Evolutionary conservation across 495 filamentous ascomycete genomes (phyloP), one percentile per base, ranked within the genome.

Genomic region (Neohortaea acidophila): DNA sequence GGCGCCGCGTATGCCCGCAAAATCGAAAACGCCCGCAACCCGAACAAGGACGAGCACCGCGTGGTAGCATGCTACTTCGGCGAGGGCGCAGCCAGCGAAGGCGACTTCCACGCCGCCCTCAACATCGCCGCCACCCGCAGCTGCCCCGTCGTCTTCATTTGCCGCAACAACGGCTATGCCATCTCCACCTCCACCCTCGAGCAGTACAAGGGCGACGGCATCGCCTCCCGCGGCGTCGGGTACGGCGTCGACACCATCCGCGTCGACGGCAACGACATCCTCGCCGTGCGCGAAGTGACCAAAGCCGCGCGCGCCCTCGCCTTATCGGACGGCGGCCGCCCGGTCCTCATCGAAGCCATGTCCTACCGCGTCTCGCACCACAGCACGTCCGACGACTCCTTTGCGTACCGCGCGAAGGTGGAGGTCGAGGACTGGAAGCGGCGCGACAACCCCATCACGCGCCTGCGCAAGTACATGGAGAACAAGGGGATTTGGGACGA

Each of bases 351-450:
- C 34, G 89, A 99, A 61, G 84, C 84, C 14, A 94, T 99, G 89
- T 85, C 80, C 20, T 99, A 99, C 57, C 85, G 89, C 12, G 86
- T 99, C 31, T 82, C 76, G 23, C 89, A 99, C 56, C 89, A 99
- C 60, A 94, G 85, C 58, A 99, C 89, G 0, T 84, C 77, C n/a
- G 89, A 99, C 49, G 89, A 99, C 53, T 86, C 79, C 24, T 96
- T 94, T 53, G 87, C 87, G 1, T 99, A 99, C 58, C 84, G 89
- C 13, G 85, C 87, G 0, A 70, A 74, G 19, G 79, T 93, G 0
- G 89, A 99, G 51, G 89, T 99, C 2, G 89, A 99, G 51, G 87
- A 96, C 47, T 97, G 89, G 89, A 96, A 96, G 55, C 66, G 85
- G 3, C 67, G 91, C 8, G 89, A 97, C 55, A 96, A 96, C 53